Evolutionary conservation across 108 stramenopile species (phyloP), one percentile per base, ranked within the genome.

Genomic region (Nitzschia putrida): DNA sequence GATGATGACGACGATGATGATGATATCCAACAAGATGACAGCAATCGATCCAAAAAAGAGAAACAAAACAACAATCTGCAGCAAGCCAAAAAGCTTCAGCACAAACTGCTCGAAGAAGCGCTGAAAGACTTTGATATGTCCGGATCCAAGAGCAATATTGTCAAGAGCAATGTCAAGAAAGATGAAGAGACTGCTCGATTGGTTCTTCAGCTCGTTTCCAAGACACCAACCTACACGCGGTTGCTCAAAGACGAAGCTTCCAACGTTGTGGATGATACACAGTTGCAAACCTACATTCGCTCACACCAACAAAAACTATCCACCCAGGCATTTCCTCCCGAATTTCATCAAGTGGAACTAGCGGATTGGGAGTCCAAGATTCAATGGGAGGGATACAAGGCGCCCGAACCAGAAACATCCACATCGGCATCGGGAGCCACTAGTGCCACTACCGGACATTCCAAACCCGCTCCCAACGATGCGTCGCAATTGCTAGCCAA

Each of bases 321-420:
- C 42, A 7, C 37, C 7, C 41, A 68, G 43, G 69, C 44, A 0
- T 71, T 77, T 34, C 58, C 80, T 14, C 73, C 87, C 9, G 22
- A 50, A 4, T 88, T 95, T 71, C 88, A 89, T 73, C 79, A 87
- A 43, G 66, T 95, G 16, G 81, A 88, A 57, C 65, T 92, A 23
- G 85, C 78, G 10, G 79, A 95, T 66, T 95, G 93, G 93, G 93
- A 95, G 73, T 74, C 75, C 29, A 72, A 84, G 47, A 90, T 95
- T 47, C 67, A 89, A 60, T 95, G 93, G 93, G 83, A 84, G 44
- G 90, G 88, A 37, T 83, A 68, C 42, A 41, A 23, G 14, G 40
- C 29, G 24, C 66, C 54, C 25, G 58, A 20, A 37, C 61, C 61
- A 37, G 44, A 63, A 20, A 44, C 52, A 20, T 25, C 11, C 55